A percentile compares a stretch with the other conserved stretches of the same genome.
These are phyloP conservation scores for Coniochaeta hoffmannii DNA, from an alignment of 2,329 filamentous ascomycete genomes.

Conservation along the genomic window DNA sequence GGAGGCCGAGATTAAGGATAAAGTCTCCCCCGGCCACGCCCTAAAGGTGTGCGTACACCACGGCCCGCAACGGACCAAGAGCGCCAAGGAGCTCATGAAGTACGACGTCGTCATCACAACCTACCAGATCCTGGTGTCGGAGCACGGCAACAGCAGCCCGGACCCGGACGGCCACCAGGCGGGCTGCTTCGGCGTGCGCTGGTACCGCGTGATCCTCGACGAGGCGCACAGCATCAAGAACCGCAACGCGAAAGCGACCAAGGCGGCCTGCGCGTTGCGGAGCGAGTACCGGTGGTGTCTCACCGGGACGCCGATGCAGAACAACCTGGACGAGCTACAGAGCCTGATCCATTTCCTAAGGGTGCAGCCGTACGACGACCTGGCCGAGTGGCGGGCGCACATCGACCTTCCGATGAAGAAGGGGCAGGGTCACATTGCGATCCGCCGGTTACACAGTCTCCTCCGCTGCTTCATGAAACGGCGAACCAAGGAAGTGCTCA, in stretches of 20 bases:
- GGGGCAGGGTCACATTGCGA: conserved; percentile 81
- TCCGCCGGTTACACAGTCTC: conserved; percentile 75
- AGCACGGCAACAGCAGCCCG: conserved; percentile 51
- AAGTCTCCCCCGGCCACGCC: conserved; percentile 60
- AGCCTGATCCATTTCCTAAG: conserved; percentile 87
- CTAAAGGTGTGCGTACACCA: conserved; percentile 87
- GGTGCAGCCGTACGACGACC: conserved; percentile 83
- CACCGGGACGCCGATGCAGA: conserved; percentile 95
- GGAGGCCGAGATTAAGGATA: conserved; percentile 87
- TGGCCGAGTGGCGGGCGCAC: conserved; percentile 81
- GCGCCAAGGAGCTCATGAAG: conserved; percentile 64
- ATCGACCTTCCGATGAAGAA: conserved; percentile 88
- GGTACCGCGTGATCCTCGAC: conserved; percentile 93
- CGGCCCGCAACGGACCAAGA: conserved; percentile 76
- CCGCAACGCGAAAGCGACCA: conserved; percentile 88
- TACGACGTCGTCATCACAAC: conserved; percentile 98
- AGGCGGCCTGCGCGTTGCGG: conserved; percentile 78
- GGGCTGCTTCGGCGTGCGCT: conserved; percentile 85
- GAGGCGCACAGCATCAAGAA: conserved; percentile 99
- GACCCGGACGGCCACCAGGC: conserved; percentile 59
- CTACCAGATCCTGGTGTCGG: conserved; percentile 90
- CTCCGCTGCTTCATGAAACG: conserved; percentile 96
- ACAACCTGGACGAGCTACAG: conserved; percentile 94
- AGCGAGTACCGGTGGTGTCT: conserved; percentile 93
- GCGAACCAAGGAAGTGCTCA: conserved; percentile 95